phyloP scores from a whole-genome alignment of 139 green algal genomes.

The Dunaliella primolecta region DNA sequence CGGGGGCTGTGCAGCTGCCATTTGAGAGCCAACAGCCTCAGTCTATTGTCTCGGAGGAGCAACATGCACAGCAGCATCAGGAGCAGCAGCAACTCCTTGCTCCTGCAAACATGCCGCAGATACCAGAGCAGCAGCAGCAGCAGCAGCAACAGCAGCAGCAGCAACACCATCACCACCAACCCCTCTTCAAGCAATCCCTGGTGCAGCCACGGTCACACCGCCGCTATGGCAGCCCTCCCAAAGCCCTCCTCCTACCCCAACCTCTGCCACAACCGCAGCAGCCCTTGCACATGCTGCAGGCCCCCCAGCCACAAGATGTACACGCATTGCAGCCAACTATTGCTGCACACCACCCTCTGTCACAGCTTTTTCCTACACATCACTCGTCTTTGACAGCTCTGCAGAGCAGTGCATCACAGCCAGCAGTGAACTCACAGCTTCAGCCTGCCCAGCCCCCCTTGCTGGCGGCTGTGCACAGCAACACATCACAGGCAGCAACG shows the following conservation, averaged over 20 bases:
- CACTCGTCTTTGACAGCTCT: too few species aligned
- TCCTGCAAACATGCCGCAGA: background rate
- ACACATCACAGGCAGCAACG: too few species aligned
- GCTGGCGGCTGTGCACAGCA: too few species aligned
- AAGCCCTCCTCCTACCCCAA: background rate
- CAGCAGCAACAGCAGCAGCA: background rate
- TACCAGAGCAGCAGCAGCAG: slow-evolving; percentile 11
- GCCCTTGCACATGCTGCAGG: background rate
- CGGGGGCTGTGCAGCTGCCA: background rate
- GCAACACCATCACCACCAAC: background rate
- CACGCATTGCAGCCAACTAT: too few species aligned
- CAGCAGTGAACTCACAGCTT: too few species aligned
- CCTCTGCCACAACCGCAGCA: background rate
- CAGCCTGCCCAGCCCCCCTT: too few species aligned
- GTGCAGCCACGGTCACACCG: background rate
- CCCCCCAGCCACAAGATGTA: too few species aligned
- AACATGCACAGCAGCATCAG: background rate
- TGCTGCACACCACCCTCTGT: too few species aligned
- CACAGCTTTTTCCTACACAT: too few species aligned
- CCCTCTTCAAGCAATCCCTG: background rate
- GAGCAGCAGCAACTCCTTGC: background rate
- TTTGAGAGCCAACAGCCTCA: background rate
- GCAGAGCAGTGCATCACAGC: too few species aligned
- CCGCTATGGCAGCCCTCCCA: background rate
- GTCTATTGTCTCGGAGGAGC: background rate